A percentile compares a stretch with the other conserved stretches of the same genome.
Evolutionary conservation across 2,329 filamentous ascomycete genomes (phyloP).

Genomic region (Nannizziopsis barbatae): DNA sequence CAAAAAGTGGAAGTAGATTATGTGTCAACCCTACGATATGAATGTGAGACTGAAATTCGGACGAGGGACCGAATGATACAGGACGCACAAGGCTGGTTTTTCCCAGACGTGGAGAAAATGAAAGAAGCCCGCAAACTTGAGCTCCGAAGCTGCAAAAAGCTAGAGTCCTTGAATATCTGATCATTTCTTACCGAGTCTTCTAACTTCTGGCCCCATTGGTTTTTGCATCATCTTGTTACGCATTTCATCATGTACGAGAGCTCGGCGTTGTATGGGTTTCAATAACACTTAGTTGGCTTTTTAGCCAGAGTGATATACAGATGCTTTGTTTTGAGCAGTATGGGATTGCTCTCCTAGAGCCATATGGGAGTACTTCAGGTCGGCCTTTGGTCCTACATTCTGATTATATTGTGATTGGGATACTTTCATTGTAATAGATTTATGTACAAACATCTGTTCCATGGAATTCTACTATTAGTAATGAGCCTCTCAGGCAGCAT

Average conservation of each 20-base stretch:
- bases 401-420: no score
- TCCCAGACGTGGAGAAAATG: constrained; percentile 68
- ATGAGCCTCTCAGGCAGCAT: no score
- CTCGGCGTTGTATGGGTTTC: constrained; percentile 5
- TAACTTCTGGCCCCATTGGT: not conserved
- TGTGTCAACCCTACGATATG: constrained; percentile 52
- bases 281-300: not conserved
- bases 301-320: no score
- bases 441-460: no score
- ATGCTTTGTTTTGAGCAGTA: no score
- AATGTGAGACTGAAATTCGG: constrained; percentile 64
- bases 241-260: not conserved
- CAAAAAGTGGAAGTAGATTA: constrained; percentile 63
- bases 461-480: no score
- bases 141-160: constrained; percentile 47
- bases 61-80: constrained; percentile 57
- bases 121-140: constrained; percentile 53
- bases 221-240: not conserved
- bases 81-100: constrained; percentile 80
- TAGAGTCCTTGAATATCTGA: constrained; percentile 29
- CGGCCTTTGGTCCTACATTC: no score
- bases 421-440: no score
- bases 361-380: no score
- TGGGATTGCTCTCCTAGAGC: no score
- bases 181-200: not conserved